A percentile compares a stretch with the other conserved stretches of the same genome.
These are phyloP conservation scores for Acanthamoeba healyi DNA, from an alignment of 208 protist species.

Conservation along the genomic window DNA sequence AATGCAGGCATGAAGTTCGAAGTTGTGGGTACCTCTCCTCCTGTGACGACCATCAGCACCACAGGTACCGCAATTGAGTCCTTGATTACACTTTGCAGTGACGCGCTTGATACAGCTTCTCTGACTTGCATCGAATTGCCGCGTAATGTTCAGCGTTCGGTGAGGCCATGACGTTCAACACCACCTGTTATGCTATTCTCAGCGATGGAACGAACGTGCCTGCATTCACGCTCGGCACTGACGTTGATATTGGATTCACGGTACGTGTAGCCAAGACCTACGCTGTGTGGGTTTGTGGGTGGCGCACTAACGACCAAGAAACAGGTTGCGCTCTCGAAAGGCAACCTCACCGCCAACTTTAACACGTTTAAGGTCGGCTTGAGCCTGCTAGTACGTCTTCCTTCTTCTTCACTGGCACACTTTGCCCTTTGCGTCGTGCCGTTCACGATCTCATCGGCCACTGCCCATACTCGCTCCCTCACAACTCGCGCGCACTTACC, in stretches of 20 bases:
- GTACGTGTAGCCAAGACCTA: neutral
- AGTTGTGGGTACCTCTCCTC: neutral
- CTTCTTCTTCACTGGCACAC: neutral
- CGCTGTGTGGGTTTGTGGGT: neutral
- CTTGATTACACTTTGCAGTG: no score
- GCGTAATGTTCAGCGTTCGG: neutral
- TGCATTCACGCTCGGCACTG: conserved; percentile 46
- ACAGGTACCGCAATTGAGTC: no score
- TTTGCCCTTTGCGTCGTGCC: neutral
- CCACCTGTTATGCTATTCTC: conserved; percentile 23
- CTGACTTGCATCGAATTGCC: no score
- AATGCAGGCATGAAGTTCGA: conserved; percentile 67
- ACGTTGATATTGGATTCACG: conserved; percentile 22
- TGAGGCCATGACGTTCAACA: conserved; percentile 38
- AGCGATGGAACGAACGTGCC: neutral
- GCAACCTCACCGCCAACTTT: conserved; percentile 65
- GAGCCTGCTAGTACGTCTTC: neutral
- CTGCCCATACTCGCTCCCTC: no score
- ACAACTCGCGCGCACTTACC: neutral
- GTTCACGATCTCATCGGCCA: no score
- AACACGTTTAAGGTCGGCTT: neutral
- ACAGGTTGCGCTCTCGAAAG: neutral
- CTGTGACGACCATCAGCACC: conserved; percentile 7
- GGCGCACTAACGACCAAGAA: neutral
- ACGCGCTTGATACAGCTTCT: no score